phyloP scores from a whole-genome alignment of 805 yeast genomes.

The Candida broadrunensis region DNA sequence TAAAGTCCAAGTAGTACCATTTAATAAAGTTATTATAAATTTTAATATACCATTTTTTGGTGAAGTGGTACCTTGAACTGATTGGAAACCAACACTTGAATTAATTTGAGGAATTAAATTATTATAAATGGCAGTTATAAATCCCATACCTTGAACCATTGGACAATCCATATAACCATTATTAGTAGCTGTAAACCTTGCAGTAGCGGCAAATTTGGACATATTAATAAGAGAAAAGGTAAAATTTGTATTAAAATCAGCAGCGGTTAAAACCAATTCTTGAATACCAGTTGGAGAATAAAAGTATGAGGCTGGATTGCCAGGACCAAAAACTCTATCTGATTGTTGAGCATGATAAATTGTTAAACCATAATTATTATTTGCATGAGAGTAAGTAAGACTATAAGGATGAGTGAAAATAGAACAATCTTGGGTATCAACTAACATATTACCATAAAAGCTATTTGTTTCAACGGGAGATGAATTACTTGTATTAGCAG shows the following conservation, averaged over 20 bases:
- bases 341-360: constrained; percentile 10
- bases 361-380: constrained; percentile 6
- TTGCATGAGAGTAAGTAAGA: constrained; percentile 7
- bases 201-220: constrained; percentile 12
- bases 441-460: constrained; percentile 13
- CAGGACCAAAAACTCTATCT: constrained; percentile 12
- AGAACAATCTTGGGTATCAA: constrained; percentile 9
- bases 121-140: constrained; percentile 59
- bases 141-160: constrained; percentile 75
- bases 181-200: constrained; percentile 6
- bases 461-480: constrained; percentile 14
- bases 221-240: constrained; percentile 6
- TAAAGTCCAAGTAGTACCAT: constrained; percentile 13
- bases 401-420: constrained; percentile 16
- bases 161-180: constrained; percentile 28
- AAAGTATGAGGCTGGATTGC: constrained; percentile 11
- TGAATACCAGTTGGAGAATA: constrained; percentile 14
- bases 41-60: constrained; percentile 13
- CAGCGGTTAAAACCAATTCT: constrained; percentile 9
- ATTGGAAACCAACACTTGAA: constrained; percentile 42
- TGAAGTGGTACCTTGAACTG: constrained; percentile 7
- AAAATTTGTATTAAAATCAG: constrained; percentile 6
- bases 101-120: constrained; percentile 50
- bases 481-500: constrained; percentile 7
- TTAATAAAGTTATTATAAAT: constrained; percentile 11